Evolutionary conservation across 192 early-diverging fungal species (phyloP).

Genomic region (Coemansia sp.): DNA sequence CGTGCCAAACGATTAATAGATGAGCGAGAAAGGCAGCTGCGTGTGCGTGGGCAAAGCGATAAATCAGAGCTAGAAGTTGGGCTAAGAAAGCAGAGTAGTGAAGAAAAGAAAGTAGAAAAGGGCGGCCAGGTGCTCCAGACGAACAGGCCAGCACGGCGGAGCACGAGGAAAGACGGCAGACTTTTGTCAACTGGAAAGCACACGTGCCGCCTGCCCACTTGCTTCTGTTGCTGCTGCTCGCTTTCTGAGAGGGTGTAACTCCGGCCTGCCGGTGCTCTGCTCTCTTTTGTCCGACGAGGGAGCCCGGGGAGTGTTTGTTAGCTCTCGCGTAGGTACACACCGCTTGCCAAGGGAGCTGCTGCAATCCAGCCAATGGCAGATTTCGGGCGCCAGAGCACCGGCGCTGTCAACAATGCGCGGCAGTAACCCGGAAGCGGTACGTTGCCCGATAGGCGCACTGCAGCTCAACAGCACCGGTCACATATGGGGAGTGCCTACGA

Average conservation of each 20-base stretch:
- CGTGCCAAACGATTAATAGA: neutral
- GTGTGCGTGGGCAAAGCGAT: neutral
- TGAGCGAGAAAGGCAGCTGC: neutral
- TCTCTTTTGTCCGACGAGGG: neutral
- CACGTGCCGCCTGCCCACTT: neutral
- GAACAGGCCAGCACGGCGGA: neutral
- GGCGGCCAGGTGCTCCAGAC: neutral
- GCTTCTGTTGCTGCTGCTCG: neutral
- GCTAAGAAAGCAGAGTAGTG: neutral
- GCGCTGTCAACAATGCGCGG: neutral
- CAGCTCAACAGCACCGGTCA: neutral
- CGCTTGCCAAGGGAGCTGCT: neutral
- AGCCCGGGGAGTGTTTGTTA: conserved; percentile 6
- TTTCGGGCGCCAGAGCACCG: neutral
- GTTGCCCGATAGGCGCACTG: neutral
- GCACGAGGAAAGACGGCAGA: neutral
- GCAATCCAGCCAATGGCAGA: neutral
- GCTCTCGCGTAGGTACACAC: neutral
- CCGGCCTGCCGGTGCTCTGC: neutral
- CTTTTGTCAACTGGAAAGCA: neutral
- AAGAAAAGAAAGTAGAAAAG: conserved; percentile 2
- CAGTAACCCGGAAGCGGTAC: conserved; percentile 11
- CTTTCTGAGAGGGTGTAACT: neutral
- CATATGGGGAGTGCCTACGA: neutral
- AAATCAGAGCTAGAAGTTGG: neutral